Base-by-base conservation (phyloP, 805 yeast species). In the Wickerhamomyces pijperi region DNA sequence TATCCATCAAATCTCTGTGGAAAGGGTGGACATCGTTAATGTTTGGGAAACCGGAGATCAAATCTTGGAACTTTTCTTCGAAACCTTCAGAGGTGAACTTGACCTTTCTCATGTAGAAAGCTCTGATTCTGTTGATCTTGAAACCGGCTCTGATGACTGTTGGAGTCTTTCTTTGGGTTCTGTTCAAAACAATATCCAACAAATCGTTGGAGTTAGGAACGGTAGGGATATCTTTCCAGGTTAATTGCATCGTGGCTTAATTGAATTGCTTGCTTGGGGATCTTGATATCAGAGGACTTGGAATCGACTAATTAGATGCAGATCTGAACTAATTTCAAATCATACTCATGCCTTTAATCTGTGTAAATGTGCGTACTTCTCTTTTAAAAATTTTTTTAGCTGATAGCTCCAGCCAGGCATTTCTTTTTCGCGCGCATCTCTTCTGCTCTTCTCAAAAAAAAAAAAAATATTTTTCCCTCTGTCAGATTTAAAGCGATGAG, bases 81-180 rank as follows among this genome's bases (percentile, higher is more conserved):
- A 92, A 92, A 16, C 98, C 97, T 58, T 92, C 98, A 39, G 94
- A 84, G 12, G 99, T 92, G 61, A 76, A 92, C 55, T 83, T 84
- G 44, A 92, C 99, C 59, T 92, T 92, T 70, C 99, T 79, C 97
- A 92, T 90, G 65, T 92, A 92, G 57, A 92, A 92, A 12, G 96
- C 85, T 52, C 98, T 74, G 55, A 92, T 92, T 72, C 99, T 86
- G 54, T 92, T 82, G 60, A 92, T 90, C 59, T 84, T 82, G 70
- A 88, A 92, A 42, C 97, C 97, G 16, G 95, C 83, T 61, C 98
- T 80, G 51, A 92, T 83, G 41, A 92, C 97, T n/a, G 98, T 92
- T 42, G 98, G 98, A 5, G 98, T 92, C 67, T 92, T 92, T 67
- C 99, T 79, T 68, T 92, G 99, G 2, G 99, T 92, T 59, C 97